These are phyloP conservation scores for Phylloporus arenicola DNA, from an alignment of 768 basidiomycete genomes.

Conservation along the genomic window DNA sequence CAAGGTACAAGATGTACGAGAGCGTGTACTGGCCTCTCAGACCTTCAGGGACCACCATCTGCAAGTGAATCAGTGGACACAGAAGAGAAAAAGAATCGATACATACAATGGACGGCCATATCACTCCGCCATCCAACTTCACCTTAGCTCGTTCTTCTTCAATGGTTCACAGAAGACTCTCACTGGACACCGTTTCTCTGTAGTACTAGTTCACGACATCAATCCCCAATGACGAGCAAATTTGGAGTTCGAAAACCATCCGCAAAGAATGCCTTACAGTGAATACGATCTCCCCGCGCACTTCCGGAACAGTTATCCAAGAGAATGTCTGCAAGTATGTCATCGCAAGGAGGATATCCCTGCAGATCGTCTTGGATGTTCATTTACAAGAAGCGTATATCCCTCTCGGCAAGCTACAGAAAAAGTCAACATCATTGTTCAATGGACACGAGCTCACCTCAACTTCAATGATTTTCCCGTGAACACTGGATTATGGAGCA, in stretches of 20 bases:
- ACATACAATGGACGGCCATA: too few relatives aligned
- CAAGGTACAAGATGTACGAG: neutral
- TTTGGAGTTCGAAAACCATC: neutral
- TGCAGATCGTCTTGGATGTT: neutral
- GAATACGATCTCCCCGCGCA: neutral
- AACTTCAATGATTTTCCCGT: neutral
- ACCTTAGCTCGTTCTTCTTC: neutral
- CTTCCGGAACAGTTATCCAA: neutral
- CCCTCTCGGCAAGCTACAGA: neutral
- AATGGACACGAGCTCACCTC: too few relatives aligned
- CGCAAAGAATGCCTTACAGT: neutral
- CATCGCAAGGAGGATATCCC: neutral
- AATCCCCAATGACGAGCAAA: neutral
- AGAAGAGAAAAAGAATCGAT: too few relatives aligned
- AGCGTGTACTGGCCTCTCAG: too few relatives aligned
- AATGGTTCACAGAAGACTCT: neutral
- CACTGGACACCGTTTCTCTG: neutral
- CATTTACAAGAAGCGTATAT: neutral
- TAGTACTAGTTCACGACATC: neutral
- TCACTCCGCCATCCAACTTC: too few relatives aligned
- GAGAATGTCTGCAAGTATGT: neutral
- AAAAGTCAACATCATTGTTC: neutral
- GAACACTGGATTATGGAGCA: neutral
- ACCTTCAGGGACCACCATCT: too few relatives aligned
- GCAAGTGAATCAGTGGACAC: too few relatives aligned